Conservation (phyloP, 805 yeast species). For the Metschnikowia borealis region DNA sequence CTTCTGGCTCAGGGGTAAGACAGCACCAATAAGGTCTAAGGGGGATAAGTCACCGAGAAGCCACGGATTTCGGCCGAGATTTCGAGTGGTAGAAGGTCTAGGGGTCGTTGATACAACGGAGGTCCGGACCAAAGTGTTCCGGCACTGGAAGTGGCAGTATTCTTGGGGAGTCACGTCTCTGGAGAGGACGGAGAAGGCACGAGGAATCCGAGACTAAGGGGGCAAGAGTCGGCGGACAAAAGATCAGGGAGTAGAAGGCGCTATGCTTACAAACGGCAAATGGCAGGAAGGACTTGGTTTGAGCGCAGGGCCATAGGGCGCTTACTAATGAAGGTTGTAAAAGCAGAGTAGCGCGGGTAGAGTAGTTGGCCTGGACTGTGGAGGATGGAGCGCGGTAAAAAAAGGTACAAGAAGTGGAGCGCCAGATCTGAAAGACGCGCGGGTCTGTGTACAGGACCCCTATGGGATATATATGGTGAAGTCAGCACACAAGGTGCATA, state of each 20-base stretch:
- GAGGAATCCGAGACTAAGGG: background rate
- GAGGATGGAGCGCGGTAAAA: slow-evolving; percentile 3
- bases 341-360: background rate
- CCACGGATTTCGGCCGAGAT: background rate
- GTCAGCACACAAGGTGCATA: too few species aligned
- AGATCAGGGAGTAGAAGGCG: background rate
- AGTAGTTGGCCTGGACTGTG: background rate
- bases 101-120: background rate
- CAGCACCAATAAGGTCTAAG: background rate
- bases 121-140: background rate
- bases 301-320: background rate
- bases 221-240: too few species aligned
- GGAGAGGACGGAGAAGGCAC: background rate
- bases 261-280: background rate
- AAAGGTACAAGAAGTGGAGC: slow-evolving; percentile 4
- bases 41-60: background rate
- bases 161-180: background rate
- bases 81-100: background rate
- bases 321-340: background rate
- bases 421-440: slow-evolving; percentile 1
- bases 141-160: background rate
- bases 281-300: background rate
- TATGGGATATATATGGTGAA: too few species aligned
- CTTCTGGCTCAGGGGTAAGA: too few species aligned
- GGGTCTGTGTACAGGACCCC: background rate